Base-by-base conservation (phyloP, 345 rosid genomes). In the Erysimum cheiranthoides region DNA sequence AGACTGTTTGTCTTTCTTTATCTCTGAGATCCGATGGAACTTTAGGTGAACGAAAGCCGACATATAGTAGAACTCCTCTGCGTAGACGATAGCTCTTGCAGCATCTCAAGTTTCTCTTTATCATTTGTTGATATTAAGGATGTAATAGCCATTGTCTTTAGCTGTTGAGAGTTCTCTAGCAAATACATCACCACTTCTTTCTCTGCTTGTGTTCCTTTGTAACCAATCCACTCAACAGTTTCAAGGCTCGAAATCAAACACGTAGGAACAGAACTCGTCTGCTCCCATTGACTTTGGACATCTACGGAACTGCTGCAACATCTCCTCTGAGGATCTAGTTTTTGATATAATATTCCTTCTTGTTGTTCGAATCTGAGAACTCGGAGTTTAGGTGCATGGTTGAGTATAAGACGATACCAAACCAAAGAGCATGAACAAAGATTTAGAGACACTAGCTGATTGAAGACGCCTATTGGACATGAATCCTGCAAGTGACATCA, bases 351-450 rank as follows among this genome's bases (percentile, higher is more conserved):
- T 1, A 2, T 36, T 67, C 4, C 59, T 47, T 25, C 5, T 52
- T 13, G 11, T 7, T 1, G 32, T 10, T 30, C 1, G 31, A 70
- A 43, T 6, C 18, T 72, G 40, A 72, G 76, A 61, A 14, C 51
- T 72, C n/a, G 47, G 40, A 72, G 76, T n/a, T n/a, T 61, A 61
- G 76, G 76, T n/a, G 52, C 14, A 16, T 28, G 13, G 17, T 6
- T n/a, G 50, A 72, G 32, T 25, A 71, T 9, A 39, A 61, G 49
- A 49, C 17, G 11, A 18, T 7, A 59, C 50, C 68, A 47, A 58
- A 13, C 5, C 4, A 5, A 21, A 49, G 60, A 60, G 50, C 75
- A 71, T 11, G 47, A 3, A 36, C 75, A 47, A 3, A 60, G 49
- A 3, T n/a, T 36, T 16, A 71, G 58, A 60, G 47, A 71, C 59